Evolutionary conservation across 2,329 filamentous ascomycete species (phyloP).

Genomic region (Acrodontium crateriforme): DNA sequence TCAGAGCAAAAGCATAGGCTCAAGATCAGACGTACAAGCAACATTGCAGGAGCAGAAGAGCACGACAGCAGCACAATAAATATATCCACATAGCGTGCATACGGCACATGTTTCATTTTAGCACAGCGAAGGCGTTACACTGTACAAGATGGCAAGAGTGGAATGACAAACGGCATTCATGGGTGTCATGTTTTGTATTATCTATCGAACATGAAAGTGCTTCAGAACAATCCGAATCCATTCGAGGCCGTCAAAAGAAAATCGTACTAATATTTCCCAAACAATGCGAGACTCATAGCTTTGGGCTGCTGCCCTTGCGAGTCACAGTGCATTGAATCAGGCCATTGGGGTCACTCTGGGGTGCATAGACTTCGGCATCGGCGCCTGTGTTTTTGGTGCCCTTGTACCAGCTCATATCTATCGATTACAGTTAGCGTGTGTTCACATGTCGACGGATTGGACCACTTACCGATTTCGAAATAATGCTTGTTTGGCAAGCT

Average conservation of each 20-base stretch:
- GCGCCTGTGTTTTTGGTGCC: constrained; percentile 87
- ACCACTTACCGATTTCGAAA: constrained; percentile 71
- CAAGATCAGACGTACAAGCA: constrained; percentile 25
- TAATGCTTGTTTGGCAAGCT: constrained; percentile 96
- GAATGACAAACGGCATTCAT: no score
- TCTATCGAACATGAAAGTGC: no score
- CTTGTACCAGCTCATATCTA: constrained; percentile 94
- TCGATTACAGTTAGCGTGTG: constrained; percentile 4
- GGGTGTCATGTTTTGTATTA: no score
- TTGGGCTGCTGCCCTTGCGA: constrained; percentile 30
- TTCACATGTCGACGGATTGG: background rate
- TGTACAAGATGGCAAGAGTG: constrained; percentile 1
- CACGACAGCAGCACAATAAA: background rate
- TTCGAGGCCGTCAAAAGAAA: no score
- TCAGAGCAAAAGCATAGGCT: constrained; percentile 11
- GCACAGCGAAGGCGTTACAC: constrained; percentile 1
- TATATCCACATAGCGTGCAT: no score
- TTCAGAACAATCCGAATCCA: no score
- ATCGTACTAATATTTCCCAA: no score
- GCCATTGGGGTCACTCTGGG: constrained; percentile 84
- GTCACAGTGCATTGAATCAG: constrained; percentile 88
- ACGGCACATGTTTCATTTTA: background rate
- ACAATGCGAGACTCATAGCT: no score
- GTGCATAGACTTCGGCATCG: constrained; percentile 89
- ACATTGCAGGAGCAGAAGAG: constrained; percentile 13